Base-by-base conservation (phyloP, 139 green algal genomes). In the Dunaliella primolecta region DNA sequence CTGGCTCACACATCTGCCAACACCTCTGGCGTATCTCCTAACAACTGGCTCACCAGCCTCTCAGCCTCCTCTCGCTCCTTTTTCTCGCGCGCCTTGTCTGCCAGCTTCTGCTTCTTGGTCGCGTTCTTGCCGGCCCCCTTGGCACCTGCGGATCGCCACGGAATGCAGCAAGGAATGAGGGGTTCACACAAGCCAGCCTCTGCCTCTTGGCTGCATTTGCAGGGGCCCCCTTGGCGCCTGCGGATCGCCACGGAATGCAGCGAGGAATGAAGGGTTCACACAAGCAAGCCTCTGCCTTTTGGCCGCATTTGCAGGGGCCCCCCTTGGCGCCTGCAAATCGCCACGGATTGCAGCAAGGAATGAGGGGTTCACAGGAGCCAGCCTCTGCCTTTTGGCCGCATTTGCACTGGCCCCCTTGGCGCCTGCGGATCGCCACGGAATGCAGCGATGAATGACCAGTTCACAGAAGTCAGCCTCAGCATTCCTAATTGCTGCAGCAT, bases 41-140 rank as follows among this genome's bases (percentile, higher is more conserved):
- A n/a, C n/a, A n/a, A n/a, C n/a, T n/a, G n/a, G 72, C 85, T 80
- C 79, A 87, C 86, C 86, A 86, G 46, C 30, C 81, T 75, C 1
- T 82, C 81, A 3, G 84, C 80, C 55, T 83, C 76, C 46, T 90
- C 84, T 29, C 81, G 80, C 55, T 84, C 84, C 33, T 87, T 87
- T 71, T 87, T 83, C 21, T 81, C 78, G 1, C 37, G 35, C 30
- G 33, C 80, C 71, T 83, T 81, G 31, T 80, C 87, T 1, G 46
- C 46, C 75, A 36, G 27, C 84, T 91, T 84, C 36, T 79, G 55
- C 77, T 84, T 83, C 76, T 84, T 87, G 32, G 46, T 46, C 25
- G 83, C 83, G 76, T 91, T 86, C 86, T 91, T 90, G 46, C 46
- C 15, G 81, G 85, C 90, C 23, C 88, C 90, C 46, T 93, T 93